Percentiles rank a stretch among this genome's conserved stretches.
phyloP scores from a whole-genome alignment of 78 protist genomes.

The Bodo saltans region DNA sequence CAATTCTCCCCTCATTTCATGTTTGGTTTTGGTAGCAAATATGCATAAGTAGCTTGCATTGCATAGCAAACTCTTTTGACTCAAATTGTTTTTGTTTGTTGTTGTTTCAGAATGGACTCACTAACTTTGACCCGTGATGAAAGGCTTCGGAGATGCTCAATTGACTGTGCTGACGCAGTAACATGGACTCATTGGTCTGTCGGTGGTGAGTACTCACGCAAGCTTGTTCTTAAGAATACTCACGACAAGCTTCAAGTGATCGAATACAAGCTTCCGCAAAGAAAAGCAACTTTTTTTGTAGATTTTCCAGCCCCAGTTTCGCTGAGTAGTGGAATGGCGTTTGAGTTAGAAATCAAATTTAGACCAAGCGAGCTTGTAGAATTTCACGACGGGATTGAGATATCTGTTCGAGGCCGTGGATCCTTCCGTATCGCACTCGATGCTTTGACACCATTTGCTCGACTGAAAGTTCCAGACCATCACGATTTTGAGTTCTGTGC shows the following conservation, averaged over 20 bases:
- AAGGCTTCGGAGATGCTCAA: no score
- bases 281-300: slow-evolving; percentile 1
- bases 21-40: background rate
- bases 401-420: background rate
- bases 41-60: no score
- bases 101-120: no score
- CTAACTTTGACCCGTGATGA: no score
- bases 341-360: background rate
- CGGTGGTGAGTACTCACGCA: slow-evolving; percentile 5
- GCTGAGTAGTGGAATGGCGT: slow-evolving; percentile 3
- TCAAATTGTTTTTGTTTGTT: background rate
- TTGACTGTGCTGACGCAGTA: slow-evolving; percentile 14
- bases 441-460: background rate
- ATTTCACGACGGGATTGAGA: background rate
- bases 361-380: background rate
- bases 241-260: background rate
- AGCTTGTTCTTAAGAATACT: background rate
- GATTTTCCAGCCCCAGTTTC: slow-evolving; percentile 13
- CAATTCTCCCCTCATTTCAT: background rate
- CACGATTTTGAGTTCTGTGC: slow-evolving; percentile 19
- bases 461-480: background rate
- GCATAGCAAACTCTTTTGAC: no score
- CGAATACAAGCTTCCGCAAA: slow-evolving; percentile 3
- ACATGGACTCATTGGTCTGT: background rate
- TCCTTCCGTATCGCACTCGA: background rate